phyloP scores from a whole-genome alignment of 2,329 filamentous ascomycete genomes.

The Microcera coccophila region DNA sequence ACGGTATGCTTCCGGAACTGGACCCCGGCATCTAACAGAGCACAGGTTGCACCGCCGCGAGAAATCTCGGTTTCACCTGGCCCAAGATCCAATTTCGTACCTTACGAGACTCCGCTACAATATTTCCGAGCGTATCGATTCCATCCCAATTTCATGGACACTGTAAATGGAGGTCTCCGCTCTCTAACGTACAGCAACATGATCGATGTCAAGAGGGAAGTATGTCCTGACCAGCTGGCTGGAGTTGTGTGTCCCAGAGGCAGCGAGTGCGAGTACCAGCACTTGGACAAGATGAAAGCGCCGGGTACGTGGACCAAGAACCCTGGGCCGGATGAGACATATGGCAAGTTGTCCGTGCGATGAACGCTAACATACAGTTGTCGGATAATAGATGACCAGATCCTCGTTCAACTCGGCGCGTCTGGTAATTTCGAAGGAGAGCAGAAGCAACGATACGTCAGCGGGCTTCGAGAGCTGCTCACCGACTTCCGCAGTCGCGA shows the following conservation, averaged over 20 bases:
- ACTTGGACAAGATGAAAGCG: conserved; percentile 55
- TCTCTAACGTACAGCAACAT: conserved; percentile 92
- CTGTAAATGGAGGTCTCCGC: conserved; percentile 71
- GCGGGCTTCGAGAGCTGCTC: conserved; percentile 59
- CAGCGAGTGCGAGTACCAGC: conserved; percentile 68
- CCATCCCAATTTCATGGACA: conserved; percentile 69
- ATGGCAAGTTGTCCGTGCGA: conserved; percentile 27
- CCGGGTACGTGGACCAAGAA: conserved; percentile 33
- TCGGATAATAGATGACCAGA: conserved; percentile 65
- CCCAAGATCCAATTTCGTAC: conserved; percentile 33
- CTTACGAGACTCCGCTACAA: conserved; percentile 80
- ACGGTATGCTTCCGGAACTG: conserved; percentile 23
- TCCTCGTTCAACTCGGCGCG: conserved; percentile 67
- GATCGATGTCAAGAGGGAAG: conserved; percentile 68
- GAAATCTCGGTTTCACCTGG: conserved; percentile 4
- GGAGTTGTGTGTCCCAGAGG: conserved; percentile 69
- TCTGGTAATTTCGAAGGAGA: conserved; percentile 60
- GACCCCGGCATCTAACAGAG: conserved; percentile 16
- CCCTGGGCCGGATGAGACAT: conserved; percentile 15
- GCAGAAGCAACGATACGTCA: conserved; percentile 58
- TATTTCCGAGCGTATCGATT: conserved; percentile 87
- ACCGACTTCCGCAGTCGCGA: conserved; percentile 56
- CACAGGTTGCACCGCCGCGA: conserved; percentile 16
- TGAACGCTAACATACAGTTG: conserved; percentile 45
- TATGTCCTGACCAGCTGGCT: conserved; percentile 74